Evolutionary conservation across 768 basidiomycete genomes (phyloP).

Genomic region (Leucocoprinus birnbaumii): DNA sequence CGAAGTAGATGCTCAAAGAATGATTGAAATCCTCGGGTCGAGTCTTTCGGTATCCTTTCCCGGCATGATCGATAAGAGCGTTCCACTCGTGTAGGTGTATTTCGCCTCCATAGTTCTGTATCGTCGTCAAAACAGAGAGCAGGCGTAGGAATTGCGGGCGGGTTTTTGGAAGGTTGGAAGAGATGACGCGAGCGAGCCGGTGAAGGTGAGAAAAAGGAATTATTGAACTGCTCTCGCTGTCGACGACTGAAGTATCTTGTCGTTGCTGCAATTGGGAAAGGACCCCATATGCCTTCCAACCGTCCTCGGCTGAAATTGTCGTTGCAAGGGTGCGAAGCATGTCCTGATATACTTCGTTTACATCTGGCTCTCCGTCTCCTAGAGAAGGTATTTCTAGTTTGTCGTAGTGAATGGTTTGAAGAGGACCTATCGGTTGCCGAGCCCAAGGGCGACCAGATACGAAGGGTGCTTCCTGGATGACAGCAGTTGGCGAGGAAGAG

Average conservation of each 20-base stretch:
- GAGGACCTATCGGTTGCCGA: constrained; percentile 1
- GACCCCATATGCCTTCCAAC: constrained; percentile 39
- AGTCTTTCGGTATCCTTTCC: constrained; percentile 62
- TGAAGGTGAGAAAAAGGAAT: constrained; percentile 52
- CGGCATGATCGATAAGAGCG: constrained; percentile 63
- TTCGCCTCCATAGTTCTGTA: constrained; percentile 52
- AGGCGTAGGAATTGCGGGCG: constrained; percentile 61
- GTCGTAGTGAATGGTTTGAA: background rate
- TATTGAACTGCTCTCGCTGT: constrained; percentile 19
- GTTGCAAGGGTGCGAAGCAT: constrained; percentile 7
- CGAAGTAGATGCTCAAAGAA: constrained; percentile 57
- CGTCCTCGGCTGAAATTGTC: constrained; percentile 21
- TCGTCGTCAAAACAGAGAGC: constrained; percentile 59
- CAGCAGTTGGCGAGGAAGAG: background rate
- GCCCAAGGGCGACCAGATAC: constrained; percentile 9
- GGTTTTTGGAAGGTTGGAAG: constrained; percentile 50
- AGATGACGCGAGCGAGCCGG: constrained; percentile 58
- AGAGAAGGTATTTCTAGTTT: constrained; percentile 1
- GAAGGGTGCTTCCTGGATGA: background rate
- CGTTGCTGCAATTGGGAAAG: constrained; percentile 27
- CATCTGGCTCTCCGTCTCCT: background rate
- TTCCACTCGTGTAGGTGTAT: constrained; percentile 76
- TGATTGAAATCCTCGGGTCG: constrained; percentile 53
- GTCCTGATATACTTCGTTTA: constrained; percentile 2
- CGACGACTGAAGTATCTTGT: constrained; percentile 15